Evolutionary conservation across 306 rosid genomes (phyloP), one percentile per base, ranked within the genome.

Genomic region (Lithocarpus polystachyus): DNA sequence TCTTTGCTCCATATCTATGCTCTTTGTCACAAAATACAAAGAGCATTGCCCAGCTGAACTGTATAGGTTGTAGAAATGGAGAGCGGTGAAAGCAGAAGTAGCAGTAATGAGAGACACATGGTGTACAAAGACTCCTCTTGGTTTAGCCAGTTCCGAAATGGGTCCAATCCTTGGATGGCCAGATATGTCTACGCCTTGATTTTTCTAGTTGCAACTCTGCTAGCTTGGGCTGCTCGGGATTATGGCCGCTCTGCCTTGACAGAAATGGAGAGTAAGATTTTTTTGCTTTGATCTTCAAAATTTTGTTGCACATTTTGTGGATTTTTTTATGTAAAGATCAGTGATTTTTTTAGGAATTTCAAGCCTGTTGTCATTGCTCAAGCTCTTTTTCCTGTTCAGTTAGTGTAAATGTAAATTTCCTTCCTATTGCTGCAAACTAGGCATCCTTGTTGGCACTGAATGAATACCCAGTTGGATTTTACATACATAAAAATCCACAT

Each of bases 191-290:
- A 96, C 73, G 98, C 83, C 12, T 75, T 96, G n/a, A 84, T 96
- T 76, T 96, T 96, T 79, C 76, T 96, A 43, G 56, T 82, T 3
- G 89, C 96, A 6, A 96, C 86, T 83, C 80, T 96, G 23, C 79
- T 93, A 51, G 98, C 99, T 10, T 96, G 99, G 99, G 96, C 94
- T 56, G 92, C 91, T 9, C 92, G 98, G 82, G 99, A 96, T 81
- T 92, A 90, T 68, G 92, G 92, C 35, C 78, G 70, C 6, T 73
- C 68, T 51, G 85, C 92, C 68, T 78, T 93, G 72, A 85, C 86
- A 1, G 84, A 88, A 77, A 80, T 93, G 80, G 84, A 96, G 72
- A 89, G 99, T 95, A 83, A 72, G 93, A 60, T 79, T 40, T 8
- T 8, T 40, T 40, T 77, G 19, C 75, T 83, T 77, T 4, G 75